These are phyloP conservation scores for Apiotrichum brassicae DNA, from an alignment of 1,284 basidiomycete genomes.

Conservation along the genomic window DNA sequence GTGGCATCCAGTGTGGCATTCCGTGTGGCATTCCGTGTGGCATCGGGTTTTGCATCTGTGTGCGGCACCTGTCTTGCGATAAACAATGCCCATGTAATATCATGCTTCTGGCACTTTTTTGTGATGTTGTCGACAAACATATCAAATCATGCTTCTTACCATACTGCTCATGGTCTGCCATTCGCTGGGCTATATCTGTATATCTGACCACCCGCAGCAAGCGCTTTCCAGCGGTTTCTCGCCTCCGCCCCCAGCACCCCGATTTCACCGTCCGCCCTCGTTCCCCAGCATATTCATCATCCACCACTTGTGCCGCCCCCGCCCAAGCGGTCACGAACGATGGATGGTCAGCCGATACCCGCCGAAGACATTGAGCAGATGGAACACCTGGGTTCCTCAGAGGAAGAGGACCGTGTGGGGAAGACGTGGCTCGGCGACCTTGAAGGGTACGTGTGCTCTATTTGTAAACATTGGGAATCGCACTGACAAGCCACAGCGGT, in stretches of 20 bases:
- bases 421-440: slow-evolving; percentile 42
- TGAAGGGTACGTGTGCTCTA: slow-evolving; percentile 31
- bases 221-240: slow-evolving; percentile 26
- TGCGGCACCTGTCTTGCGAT: too few relatives aligned
- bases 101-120: too few relatives aligned
- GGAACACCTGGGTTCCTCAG: slow-evolving; percentile 20
- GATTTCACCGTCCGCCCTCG: slow-evolving; percentile 20
- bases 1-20: not conserved
- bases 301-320: not conserved
- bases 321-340: not conserved
- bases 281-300: slow-evolving; percentile 7
- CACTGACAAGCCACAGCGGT: slow-evolving; percentile 12
- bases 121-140: too few relatives aligned
- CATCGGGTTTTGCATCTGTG: too few relatives aligned
- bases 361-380: slow-evolving; percentile 18
- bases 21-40: not conserved
- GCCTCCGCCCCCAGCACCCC: slow-evolving; percentile 21
- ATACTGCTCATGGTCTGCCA: too few relatives aligned
- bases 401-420: slow-evolving; percentile 32
- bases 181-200: too few relatives aligned
- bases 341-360: slow-evolving; percentile 6
- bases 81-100: too few relatives aligned
- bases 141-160: too few relatives aligned
- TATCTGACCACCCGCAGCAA: slow-evolving; percentile 7
- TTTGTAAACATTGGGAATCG: not conserved